These are phyloP conservation scores for Talaromyces proteolyticus DNA, from an alignment of 495 filamentous ascomycete species.

Conservation along the genomic window DNA sequence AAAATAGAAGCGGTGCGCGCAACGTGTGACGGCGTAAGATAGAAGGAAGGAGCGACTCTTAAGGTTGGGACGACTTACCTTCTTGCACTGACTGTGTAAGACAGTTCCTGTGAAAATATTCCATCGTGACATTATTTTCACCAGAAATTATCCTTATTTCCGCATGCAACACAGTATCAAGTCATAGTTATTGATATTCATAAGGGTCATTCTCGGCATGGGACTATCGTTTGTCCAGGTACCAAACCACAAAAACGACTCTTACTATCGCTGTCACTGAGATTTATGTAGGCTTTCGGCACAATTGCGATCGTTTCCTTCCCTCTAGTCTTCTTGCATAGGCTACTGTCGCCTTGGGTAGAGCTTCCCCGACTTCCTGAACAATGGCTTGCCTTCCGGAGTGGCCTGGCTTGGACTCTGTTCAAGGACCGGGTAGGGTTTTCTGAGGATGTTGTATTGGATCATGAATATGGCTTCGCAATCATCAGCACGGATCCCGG, in stretches of 20 bases:
- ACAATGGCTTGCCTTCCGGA: slow-evolving; percentile 3
- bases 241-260: background rate
- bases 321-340: background rate
- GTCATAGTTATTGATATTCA: slow-evolving; percentile 1
- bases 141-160: background rate
- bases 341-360: slow-evolving; percentile 1
- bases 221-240: slow-evolving; percentile 4
- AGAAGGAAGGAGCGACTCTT: background rate
- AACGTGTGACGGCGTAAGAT: background rate
- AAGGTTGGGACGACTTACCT: too few relatives aligned
- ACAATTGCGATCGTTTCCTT: background rate
- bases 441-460: slow-evolving; percentile 3
- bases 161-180: background rate
- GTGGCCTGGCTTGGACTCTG: slow-evolving; percentile 3
- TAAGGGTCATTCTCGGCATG: background rate
- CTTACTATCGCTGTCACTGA: background rate
- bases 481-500: slow-evolving; percentile 5
- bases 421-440: slow-evolving; percentile 3
- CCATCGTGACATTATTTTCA: too few relatives aligned
- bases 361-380: slow-evolving; percentile 5
- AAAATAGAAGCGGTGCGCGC: background rate
- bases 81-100: too few relatives aligned
- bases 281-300: background rate
- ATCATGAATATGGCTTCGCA: slow-evolving; percentile 3
- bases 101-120: too few relatives aligned